Base-by-base conservation (phyloP, 1,139 yeast genomes). In the Sporopachydermia cereana region DNA sequence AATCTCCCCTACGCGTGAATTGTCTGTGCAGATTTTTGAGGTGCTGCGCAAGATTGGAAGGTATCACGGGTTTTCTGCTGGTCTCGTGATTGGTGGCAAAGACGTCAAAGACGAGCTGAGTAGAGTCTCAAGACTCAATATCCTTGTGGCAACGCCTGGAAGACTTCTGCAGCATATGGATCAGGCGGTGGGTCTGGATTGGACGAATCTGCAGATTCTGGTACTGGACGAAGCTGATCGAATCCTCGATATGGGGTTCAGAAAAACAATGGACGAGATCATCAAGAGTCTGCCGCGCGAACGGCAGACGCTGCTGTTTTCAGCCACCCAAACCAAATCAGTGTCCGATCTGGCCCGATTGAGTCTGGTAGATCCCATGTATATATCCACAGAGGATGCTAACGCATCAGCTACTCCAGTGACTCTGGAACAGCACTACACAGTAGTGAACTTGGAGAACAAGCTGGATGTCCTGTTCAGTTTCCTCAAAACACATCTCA, bases 191-290 rank as follows among this genome's bases (percentile, higher is more conserved):
- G 93, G 93, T 0, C 72, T 93, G 61, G 94, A 85, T 54, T 67
- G 85, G 4, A 69, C 81, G 21, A 88, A 86, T 57, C 64, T 91
- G 49, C 95, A 89, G 61, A 74, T 83, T 54, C 66, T 91, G 44
- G 93, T 91, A 0, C 65, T 91, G 46, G 99, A 91, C 61, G 99
- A 91, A 63, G 98, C 98, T 0, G 99, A 91, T 60, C 71, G 98
- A 54, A 86, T 94, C 57, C 68, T 91, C 53, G 99, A 91, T 63
- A 86, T 91, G 96, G 98, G 98, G 4, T 91, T 91, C 70, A 83
- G 81, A 59, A 79, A 79, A 56, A 86, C 95, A 42, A 66, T 91
- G 47, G 97, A 93, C 61, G 83, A 82, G 44, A 91, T 91, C 47
- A 67, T 91, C 24, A 77, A 79, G 43, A 93, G 85, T 59, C 67